These are phyloP conservation scores for Epichloe sibirici DNA, from an alignment of 2,329 filamentous ascomycete species.

Conservation along the genomic window DNA sequence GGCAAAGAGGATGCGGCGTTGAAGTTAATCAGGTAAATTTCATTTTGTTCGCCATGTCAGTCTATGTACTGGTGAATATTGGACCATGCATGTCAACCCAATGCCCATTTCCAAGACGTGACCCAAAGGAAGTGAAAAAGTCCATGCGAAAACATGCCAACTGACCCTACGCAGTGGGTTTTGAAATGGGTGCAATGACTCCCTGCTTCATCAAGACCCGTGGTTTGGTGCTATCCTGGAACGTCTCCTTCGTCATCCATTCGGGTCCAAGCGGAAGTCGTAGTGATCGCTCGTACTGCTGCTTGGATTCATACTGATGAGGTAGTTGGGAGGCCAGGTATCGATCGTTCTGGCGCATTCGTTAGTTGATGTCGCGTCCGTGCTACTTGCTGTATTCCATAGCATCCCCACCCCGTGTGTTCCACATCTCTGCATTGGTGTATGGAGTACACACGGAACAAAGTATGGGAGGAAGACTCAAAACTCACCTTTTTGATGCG, in stretches of 20 bases:
- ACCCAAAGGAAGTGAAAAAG: neutral
- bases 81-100: neutral
- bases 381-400: too few relatives aligned
- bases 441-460: neutral
- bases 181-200: slow-evolving; percentile 75
- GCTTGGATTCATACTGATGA: slow-evolving; percentile 74
- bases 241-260: slow-evolving; percentile 93
- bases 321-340: slow-evolving; percentile 78
- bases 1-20: neutral
- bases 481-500: slow-evolving; percentile 63
- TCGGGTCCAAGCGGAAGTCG: slow-evolving; percentile 82
- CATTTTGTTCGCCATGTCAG: neutral
- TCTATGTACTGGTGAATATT: neutral
- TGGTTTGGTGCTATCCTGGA: slow-evolving; percentile 82
- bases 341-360: slow-evolving; percentile 53
- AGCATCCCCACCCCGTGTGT: too few relatives aligned
- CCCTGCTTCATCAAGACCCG: slow-evolving; percentile 85
- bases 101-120: neutral
- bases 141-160: neutral
- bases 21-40: neutral
- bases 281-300: slow-evolving; percentile 84
- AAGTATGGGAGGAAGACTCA: neutral
- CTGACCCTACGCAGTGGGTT: slow-evolving; percentile 40
- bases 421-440: too few relatives aligned
- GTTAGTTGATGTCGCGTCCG: neutral